Conservation (phyloP, 1,284 basidiomycete species). For the Fomitiporia mediterranea region DNA sequence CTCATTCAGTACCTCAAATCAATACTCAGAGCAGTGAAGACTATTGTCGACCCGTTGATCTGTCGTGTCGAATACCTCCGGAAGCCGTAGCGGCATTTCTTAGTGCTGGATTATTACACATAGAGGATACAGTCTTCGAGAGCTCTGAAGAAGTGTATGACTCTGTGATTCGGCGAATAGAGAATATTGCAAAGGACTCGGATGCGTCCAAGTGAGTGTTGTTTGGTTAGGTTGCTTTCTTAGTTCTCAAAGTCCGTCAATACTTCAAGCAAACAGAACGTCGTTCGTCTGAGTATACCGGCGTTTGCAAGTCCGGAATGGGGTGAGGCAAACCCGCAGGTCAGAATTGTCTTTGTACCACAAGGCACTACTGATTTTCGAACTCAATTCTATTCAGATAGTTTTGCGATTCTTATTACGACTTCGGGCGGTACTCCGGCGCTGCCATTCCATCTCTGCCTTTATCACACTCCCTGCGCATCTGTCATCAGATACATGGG, state of each 20-base stretch:
- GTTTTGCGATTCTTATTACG: conserved; percentile 15
- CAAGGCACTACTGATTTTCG: neutral
- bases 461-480: conserved; percentile 64
- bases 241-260: neutral
- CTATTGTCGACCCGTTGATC: conserved; percentile 15
- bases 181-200: conserved; percentile 16
- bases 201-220: neutral
- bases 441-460: conserved; percentile 54
- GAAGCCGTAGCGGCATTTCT: conserved; percentile 5
- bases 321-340: conserved; percentile 58
- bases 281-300: conserved; percentile 64
- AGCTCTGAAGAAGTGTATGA: neutral
- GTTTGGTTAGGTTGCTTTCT: neutral
- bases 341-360: conserved; percentile 31
- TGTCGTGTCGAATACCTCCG: conserved; percentile 12
- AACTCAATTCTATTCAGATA: conserved; percentile 3
- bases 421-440: conserved; percentile 43
- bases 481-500: conserved; percentile 51
- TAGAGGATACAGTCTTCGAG: conserved; percentile 5
- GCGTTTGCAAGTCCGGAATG: conserved; percentile 68
- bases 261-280: conserved; percentile 23
- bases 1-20: conserved; percentile 16
- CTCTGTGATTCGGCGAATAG: neutral
- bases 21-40: conserved; percentile 23
- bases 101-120: conserved; percentile 9